These are phyloP conservation scores for Penicillium malachiteum DNA, from an alignment of 495 filamentous ascomycete species.

Conservation along the genomic window DNA sequence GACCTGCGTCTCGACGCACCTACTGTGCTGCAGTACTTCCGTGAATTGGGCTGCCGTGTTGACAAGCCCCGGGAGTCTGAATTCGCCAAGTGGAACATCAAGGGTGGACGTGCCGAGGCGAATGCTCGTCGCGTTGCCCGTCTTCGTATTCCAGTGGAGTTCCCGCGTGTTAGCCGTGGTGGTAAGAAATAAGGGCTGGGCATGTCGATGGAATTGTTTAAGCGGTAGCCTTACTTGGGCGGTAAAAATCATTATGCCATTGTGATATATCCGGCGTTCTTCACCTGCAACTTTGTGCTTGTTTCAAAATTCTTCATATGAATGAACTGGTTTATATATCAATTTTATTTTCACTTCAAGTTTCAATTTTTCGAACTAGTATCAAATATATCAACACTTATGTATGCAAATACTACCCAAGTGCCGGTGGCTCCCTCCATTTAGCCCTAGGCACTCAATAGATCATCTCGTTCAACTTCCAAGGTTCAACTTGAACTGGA, in stretches of 20 bases:
- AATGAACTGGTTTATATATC: constrained; percentile 17
- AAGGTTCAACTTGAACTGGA: no score
- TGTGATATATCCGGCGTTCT: constrained; percentile 31
- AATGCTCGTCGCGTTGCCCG: constrained; percentile 61
- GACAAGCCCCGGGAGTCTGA: constrained; percentile 44
- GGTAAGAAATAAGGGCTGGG: constrained; percentile 25
- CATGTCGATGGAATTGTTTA: constrained; percentile 2
- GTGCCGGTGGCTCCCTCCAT: no score
- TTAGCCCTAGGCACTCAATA: no score
- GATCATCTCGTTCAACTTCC: no score
- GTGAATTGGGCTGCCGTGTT: constrained; percentile 72
- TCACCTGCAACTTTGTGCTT: constrained; percentile 4
- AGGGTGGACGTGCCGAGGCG: constrained; percentile 60
- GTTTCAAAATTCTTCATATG: constrained; percentile 19
- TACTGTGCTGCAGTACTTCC: constrained; percentile 62
- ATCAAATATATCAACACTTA: no score
- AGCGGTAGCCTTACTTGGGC: constrained; percentile 7
- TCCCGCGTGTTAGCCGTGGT: constrained; percentile 63
- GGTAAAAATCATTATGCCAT: constrained; percentile 6
- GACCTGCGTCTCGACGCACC: constrained; percentile 75
- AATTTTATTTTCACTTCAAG: background rate
- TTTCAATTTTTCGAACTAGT: background rate
- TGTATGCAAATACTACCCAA: no score
- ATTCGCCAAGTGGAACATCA: constrained; percentile 42
- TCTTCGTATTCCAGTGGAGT: constrained; percentile 75